Base-by-base conservation (phyloP, 257 asterid species). In the Euphrasia confusa region DNA sequence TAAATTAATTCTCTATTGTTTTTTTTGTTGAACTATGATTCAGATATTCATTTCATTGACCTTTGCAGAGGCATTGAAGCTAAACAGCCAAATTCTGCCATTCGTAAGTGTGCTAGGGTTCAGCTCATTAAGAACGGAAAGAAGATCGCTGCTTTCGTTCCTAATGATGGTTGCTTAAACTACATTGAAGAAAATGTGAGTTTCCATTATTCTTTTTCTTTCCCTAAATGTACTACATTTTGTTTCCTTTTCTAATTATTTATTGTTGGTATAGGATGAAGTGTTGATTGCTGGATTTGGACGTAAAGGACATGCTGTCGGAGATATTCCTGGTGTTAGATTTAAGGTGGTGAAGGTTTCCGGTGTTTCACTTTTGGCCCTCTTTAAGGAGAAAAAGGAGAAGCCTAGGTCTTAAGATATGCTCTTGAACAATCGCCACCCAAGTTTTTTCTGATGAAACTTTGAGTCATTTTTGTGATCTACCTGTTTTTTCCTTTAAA, bases 51-150 rank as follows among this genome's bases (percentile, higher is more conserved):
- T 42, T 12, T 62, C 14, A 7, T 68, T 35, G 33, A 21, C 56
- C 60, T 75, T 47, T 73, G 72, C 80, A 81, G 87, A 55, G 87
- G 87, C 32, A 81, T 81, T 68, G 87, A 81, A 74, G 87, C 87
- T 27, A 81, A 81, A 71, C 87, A 81, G 82, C 87, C 87, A 0
- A 81, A 81, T 82, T 81, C 87, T 73, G 87, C 87, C 49, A 81
- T 81, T 58, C 87, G 87, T 78, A 81, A 81, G 27, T 81, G 87
- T 75, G 87, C 87, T 8, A 78, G 87, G 73, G 87, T 81, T 69
- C 87, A 81, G 71, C 84, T 81, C 58, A 81, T 81, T 5, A 81
- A 81, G 84, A 81, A 81, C 11, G 87, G 87, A 66, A 81, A 81
- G 80, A 81, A 81, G 55, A 81, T 81, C 65, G 87, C 87, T 44